A percentile compares a stretch with the other conserved stretches of the same genome.
phyloP scores from a whole-genome alignment of 164 flowering plant species.

The Berberis thunbergii region DNA sequence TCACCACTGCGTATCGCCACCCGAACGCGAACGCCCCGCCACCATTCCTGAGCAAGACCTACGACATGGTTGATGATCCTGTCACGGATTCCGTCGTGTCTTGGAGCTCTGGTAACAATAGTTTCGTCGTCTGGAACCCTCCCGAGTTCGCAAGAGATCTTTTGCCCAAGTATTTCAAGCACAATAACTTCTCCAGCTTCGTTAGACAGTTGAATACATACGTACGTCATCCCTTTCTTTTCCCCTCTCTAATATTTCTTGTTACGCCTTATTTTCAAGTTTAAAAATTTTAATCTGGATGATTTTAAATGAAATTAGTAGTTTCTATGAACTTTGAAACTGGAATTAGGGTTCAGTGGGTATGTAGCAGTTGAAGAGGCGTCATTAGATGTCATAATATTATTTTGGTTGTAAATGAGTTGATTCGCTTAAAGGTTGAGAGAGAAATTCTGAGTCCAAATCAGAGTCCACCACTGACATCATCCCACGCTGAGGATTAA shows the following conservation, averaged over 20 bases:
- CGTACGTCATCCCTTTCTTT: conserved; percentile 23
- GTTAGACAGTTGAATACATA: conserved; percentile 81
- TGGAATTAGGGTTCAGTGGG: too few species aligned
- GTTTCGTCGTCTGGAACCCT: conserved; percentile 76
- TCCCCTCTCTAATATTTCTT: background rate
- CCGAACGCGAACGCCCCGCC: conserved; percentile 33
- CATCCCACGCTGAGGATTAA: too few species aligned
- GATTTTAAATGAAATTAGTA: too few species aligned
- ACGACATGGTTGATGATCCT: conserved; percentile 81
- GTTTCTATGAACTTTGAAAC: background rate
- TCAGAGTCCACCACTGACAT: too few species aligned
- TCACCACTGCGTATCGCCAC: background rate
- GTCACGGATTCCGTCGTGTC: conserved; percentile 58
- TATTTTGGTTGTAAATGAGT: too few species aligned
- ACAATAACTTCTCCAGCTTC: conserved; percentile 85
- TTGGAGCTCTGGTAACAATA: conserved; percentile 64
- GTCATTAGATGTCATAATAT: too few species aligned
- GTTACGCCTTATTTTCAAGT: background rate
- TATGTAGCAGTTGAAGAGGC: too few species aligned
- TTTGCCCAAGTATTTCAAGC: conserved; percentile 84
- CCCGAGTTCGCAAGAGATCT: conserved; percentile 66
- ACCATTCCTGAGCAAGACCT: conserved; percentile 84
- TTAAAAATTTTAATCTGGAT: background rate
- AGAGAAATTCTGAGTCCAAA: too few species aligned
- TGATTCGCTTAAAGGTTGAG: too few species aligned